Evolutionary conservation across 2,329 filamentous ascomycete genomes (phyloP).

Genomic region (Kalaharituber pfeilii): DNA sequence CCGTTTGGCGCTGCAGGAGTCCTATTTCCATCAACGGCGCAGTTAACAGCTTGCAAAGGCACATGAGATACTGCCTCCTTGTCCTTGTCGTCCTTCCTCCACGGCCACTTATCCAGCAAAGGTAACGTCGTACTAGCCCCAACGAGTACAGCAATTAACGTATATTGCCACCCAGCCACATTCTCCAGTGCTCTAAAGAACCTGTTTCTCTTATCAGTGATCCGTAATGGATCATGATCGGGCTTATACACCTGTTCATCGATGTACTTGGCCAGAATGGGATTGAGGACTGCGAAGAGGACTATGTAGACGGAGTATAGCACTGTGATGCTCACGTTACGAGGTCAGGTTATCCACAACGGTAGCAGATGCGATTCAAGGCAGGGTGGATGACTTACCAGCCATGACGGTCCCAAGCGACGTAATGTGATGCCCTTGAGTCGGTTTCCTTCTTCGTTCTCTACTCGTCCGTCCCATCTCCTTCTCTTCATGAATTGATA

Average conservation of each 20-base stretch:
- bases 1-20: no score
- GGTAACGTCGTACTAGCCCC: conserved; percentile 33
- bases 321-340: background rate
- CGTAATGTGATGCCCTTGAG: conserved; percentile 29
- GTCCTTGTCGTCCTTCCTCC: background rate
- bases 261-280: conserved; percentile 33
- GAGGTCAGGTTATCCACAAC: background rate
- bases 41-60: no score
- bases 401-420: conserved; percentile 37
- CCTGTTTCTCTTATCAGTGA: conserved; percentile 26
- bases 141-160: conserved; percentile 30
- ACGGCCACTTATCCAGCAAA: conserved; percentile 20
- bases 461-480: background rate
- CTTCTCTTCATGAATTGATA: conserved; percentile 16
- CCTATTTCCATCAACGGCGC: no score
- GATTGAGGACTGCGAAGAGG: conserved; percentile 31
- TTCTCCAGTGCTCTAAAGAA: conserved; percentile 27
- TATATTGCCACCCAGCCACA: conserved; percentile 34
- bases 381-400: conserved; percentile 27
- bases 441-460: background rate
- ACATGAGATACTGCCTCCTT: no score
- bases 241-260: conserved; percentile 29
- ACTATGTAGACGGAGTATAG: conserved; percentile 32
- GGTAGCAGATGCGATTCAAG: background rate
- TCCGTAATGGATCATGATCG: conserved; percentile 21